Base-by-base conservation (phyloP, 768 basidiomycete genomes). In the Psilocybe sp. region DNA sequence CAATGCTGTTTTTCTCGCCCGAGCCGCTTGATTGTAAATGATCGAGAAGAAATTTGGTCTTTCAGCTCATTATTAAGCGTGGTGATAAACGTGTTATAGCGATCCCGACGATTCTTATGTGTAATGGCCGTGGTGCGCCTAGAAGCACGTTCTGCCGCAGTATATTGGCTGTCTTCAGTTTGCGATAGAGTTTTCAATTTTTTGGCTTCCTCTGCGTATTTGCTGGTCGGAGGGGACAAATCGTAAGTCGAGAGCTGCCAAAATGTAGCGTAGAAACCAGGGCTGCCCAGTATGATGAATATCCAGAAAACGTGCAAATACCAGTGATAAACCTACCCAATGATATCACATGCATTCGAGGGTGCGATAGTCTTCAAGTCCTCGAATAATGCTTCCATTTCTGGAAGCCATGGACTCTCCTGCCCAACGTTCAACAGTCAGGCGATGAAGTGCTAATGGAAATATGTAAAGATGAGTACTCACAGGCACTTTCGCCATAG, bases 231-330 rank as follows among this genome's bases (percentile, higher is more conserved):
- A 11, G 90, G 87, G 1, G 81, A 71, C 32, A 98, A 76, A 66
- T 99, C 97, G 60, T 93, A 91, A 32, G 89, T 87, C 1, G 92
- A 88, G 45, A 98, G 69, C 65, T 98, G 95, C 97, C 97, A 99
- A 71, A 98, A 99, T 2, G 95, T 93, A 40, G 91, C 69, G 61
- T 94, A 98, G 70, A 99, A 98, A 2, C 85, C 89, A 23, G 93
- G 86, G 3, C 96, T 97, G 39, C 47, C 11, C 18, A 51, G 46
- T 47, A 55, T 43, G 18, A 57, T 28, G 46, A 43, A 37, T 15
- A 47, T 49, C 11, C 33, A 33, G 52, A 7, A 23, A 53, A 20
- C 36, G 28, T 49, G 42, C 8, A 32, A 6, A 12, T 31, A 8
- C 19, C 12, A 9, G 2, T 5, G 2, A 34, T 37, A 34, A 6